Percentiles rank a stretch among this genome's conserved stretches.
Conservation (phyloP, 176 grass and related monocot genomes). For the Elaeis guineensis region DNA sequence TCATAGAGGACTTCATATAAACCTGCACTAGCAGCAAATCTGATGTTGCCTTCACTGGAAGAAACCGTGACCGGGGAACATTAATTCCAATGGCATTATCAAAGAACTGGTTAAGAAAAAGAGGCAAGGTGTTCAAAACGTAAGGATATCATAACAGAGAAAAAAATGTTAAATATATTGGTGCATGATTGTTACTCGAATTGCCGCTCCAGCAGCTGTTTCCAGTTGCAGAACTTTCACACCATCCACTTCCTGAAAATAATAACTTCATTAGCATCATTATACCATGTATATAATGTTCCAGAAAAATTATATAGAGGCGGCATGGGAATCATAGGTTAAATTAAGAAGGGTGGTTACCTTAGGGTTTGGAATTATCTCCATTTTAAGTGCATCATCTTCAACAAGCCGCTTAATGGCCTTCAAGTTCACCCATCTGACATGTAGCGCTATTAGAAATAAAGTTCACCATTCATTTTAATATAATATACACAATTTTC, state of each 20-base stretch:
- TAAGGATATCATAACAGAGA: neutral
- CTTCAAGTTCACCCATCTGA: constrained; percentile 91
- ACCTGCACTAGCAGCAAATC: constrained; percentile 70
- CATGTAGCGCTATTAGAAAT: constrained; percentile 6
- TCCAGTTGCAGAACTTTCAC: constrained; percentile 89
- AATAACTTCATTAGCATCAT: constrained; percentile 22
- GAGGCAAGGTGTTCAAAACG: too few relatives aligned
- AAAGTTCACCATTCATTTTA: neutral
- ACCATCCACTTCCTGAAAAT: constrained; percentile 77
- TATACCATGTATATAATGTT: neutral
- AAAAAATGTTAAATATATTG: neutral
- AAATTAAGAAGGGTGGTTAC: constrained; percentile 17
- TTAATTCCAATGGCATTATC: constrained; percentile 29
- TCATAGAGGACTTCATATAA: constrained; percentile 13
- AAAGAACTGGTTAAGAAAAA: constrained; percentile 60
- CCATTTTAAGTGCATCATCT: constrained; percentile 92
- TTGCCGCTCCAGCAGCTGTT: constrained; percentile 85
- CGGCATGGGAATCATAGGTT: neutral
- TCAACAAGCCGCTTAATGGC: constrained; percentile 84
- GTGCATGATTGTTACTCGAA: constrained; percentile 45
- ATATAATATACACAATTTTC: neutral
- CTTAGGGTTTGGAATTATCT: constrained; percentile 98
- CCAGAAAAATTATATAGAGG: constrained; percentile 5
- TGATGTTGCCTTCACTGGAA: too few relatives aligned
- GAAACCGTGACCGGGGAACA: too few relatives aligned